A percentile compares a stretch with the other conserved stretches of the same genome.
Evolutionary conservation across 345 rosid genomes (phyloP).

Genomic region (Lepidium sativum): DNA sequence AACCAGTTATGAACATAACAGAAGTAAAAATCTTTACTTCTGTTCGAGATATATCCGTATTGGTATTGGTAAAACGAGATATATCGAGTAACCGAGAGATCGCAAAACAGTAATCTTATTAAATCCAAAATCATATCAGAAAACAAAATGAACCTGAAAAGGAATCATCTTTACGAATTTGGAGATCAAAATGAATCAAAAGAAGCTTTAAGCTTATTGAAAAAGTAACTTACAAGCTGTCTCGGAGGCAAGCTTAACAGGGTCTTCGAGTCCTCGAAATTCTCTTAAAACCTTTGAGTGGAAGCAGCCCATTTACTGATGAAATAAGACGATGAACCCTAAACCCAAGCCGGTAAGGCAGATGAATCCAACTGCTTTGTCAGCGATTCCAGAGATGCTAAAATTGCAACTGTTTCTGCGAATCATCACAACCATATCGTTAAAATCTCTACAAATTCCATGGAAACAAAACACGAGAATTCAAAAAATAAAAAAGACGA

Average conservation of each 20-base stretch:
- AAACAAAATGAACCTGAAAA: too few species aligned
- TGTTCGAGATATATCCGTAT: too few species aligned
- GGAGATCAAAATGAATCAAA: neutral
- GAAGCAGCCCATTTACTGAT: conserved; percentile 91
- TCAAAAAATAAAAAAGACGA: neutral
- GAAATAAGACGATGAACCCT: neutral
- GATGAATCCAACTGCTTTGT: neutral
- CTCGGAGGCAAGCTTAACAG: conserved; percentile 73
- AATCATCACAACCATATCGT: neutral
- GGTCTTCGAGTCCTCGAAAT: conserved; percentile 83
- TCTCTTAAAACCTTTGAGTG: conserved; percentile 58
- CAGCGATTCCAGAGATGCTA: neutral
- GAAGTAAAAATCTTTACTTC: too few species aligned
- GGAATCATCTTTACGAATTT: too few species aligned
- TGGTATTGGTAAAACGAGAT: too few species aligned
- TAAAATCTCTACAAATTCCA: neutral
- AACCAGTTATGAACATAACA: too few species aligned
- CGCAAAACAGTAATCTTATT: too few species aligned
- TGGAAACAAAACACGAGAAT: conserved; percentile 6
- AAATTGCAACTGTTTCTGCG: conserved; percentile 19
- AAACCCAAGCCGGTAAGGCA: neutral
- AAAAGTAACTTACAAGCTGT: conserved; percentile 65
- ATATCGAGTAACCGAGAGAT: too few species aligned
- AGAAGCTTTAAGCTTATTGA: neutral
- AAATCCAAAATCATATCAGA: too few species aligned